These are phyloP conservation scores for Spergularia marina DNA, from an alignment of 148 eudicot species.

Conservation along the genomic window DNA sequence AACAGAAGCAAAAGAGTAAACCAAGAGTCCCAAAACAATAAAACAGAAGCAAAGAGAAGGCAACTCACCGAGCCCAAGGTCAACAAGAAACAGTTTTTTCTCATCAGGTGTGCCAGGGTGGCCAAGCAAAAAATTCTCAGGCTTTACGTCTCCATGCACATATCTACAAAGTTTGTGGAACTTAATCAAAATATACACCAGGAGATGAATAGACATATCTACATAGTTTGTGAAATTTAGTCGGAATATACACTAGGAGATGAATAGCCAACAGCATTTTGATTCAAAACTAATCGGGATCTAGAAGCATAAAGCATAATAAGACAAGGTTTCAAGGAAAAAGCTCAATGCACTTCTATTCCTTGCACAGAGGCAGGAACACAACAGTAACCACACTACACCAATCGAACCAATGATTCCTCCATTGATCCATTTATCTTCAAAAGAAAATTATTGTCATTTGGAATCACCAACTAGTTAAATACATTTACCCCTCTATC, in stretches of 20 bases:
- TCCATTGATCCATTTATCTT: background rate
- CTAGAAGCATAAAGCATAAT: background rate
- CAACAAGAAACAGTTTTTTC: constrained; percentile 84
- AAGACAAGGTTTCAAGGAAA: background rate
- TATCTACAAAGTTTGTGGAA: constrained; percentile 38
- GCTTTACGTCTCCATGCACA: constrained; percentile 96
- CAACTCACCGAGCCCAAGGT: constrained; percentile 76
- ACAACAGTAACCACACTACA: background rate
- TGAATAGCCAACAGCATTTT: background rate
- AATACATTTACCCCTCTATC: background rate
- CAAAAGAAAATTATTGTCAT: background rate
- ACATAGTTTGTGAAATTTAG: background rate
- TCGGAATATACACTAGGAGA: background rate
- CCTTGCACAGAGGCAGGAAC: background rate
- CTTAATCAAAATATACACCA: background rate
- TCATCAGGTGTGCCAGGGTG: constrained; percentile 78
- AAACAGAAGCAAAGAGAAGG: background rate
- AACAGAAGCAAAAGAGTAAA: background rate
- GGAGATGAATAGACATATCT: constrained; percentile 47
- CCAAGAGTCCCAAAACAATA: background rate
- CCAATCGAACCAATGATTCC: background rate
- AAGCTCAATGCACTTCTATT: background rate
- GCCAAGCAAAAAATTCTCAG: constrained; percentile 95
- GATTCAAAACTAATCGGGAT: background rate
- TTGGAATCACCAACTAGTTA: background rate